Evolutionary conservation across 2,329 filamentous ascomycete species (phyloP).

Genomic region (Scedosporium apiospermum): DNA sequence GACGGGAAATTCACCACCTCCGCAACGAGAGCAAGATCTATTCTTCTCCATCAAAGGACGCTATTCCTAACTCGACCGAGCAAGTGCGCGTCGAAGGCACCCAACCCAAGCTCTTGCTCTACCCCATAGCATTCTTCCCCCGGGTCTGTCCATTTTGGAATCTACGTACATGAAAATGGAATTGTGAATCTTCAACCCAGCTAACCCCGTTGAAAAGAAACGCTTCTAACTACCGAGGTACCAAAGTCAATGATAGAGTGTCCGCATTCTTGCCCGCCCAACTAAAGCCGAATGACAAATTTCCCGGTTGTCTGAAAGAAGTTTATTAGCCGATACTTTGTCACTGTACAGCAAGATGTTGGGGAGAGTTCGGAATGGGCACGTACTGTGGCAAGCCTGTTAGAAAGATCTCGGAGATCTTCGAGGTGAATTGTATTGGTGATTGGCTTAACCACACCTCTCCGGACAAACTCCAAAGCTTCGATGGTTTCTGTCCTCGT

Average conservation of each 20-base stretch:
- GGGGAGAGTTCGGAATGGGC: neutral
- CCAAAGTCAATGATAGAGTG: neutral
- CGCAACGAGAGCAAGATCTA: no score
- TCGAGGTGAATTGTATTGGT: neutral
- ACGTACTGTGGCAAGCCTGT: neutral
- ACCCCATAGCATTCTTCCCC: no score
- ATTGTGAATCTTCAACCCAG: no score
- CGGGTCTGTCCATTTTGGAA: no score
- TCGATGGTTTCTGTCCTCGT: slow-evolving; percentile 27
- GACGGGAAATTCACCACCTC: no score
- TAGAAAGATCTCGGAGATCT: neutral
- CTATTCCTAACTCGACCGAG: no score
- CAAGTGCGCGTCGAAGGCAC: no score
- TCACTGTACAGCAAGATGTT: neutral
- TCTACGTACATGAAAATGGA: no score
- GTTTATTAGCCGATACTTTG: neutral
- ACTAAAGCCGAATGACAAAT: neutral
- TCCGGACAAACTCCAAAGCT: slow-evolving; percentile 28
- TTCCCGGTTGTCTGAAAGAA: neutral
- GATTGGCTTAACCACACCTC: neutral
- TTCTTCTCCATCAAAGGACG: no score
- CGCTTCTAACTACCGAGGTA: neutral
- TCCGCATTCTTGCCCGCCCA: neutral
- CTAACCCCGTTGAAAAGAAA: no score
- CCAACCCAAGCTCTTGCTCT: no score